Percentiles rank a stretch among this genome's conserved stretches.
These are phyloP conservation scores for Coemansia sp. DNA, from an alignment of 192 early-diverging fungal genomes.

Conservation along the genomic window DNA sequence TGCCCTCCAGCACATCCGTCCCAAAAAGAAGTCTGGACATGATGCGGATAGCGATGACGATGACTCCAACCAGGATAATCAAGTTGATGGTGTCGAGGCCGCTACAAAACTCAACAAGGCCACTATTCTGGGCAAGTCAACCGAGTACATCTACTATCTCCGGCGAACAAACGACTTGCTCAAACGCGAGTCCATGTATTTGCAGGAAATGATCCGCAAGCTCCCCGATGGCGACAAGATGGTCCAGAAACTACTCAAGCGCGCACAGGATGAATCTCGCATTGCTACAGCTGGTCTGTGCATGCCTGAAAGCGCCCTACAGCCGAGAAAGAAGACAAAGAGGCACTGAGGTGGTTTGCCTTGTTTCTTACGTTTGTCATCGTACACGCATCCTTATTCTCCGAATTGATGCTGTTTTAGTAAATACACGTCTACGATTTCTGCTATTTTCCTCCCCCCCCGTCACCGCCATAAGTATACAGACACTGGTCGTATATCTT, in stretches of 20 bases:
- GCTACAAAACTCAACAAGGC: slow-evolving; percentile 92
- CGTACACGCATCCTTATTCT: background rate
- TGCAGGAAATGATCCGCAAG: slow-evolving; percentile 28
- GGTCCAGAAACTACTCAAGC: slow-evolving; percentile 11
- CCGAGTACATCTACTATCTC: slow-evolving; percentile 77
- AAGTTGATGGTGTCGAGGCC: slow-evolving; percentile 75
- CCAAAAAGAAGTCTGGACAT: slow-evolving; percentile 35
- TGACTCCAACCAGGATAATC: slow-evolving; percentile 35
- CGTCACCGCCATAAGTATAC: too few relatives aligned
- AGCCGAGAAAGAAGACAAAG: slow-evolving; percentile 18
- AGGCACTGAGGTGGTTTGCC: background rate
- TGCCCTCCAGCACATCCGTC: slow-evolving; percentile 55
- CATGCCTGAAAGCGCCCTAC: slow-evolving; percentile 20
- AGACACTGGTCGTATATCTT: too few relatives aligned
- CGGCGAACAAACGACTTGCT: slow-evolving; percentile 37
- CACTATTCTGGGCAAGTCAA: slow-evolving; percentile 83
- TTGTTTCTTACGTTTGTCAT: background rate
- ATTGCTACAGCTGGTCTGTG: slow-evolving; percentile 18
- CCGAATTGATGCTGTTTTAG: background rate
- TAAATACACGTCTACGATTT: too few relatives aligned
- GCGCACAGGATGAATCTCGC: slow-evolving; percentile 20
- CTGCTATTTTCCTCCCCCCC: too few relatives aligned
- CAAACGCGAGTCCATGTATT: slow-evolving; percentile 31
- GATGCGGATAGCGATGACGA: slow-evolving; percentile 44
- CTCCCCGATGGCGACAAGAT: slow-evolving; percentile 27